Percentiles rank a stretch among this genome's conserved stretches.
These are phyloP conservation scores for Trichoderma harzianum DNA, from an alignment of 2,329 filamentous ascomycete genomes.

Conservation along the genomic window DNA sequence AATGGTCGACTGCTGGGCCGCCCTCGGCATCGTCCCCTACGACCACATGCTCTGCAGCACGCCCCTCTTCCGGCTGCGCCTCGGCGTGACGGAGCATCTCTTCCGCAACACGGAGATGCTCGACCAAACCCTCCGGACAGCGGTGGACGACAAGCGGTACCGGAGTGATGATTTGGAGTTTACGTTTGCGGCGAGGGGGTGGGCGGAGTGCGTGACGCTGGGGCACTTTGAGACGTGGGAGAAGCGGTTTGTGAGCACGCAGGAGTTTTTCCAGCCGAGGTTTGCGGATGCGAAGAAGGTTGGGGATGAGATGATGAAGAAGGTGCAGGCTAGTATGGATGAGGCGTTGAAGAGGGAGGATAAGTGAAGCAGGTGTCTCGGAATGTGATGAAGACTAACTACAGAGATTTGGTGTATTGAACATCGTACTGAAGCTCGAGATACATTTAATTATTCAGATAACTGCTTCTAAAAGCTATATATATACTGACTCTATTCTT, in stretches of 20 bases:
- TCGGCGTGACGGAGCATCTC: slow-evolving; percentile 94
- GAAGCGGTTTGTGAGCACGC: slow-evolving; percentile 86
- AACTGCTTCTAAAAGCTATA: not conserved
- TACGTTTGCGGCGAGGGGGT: slow-evolving; percentile 91
- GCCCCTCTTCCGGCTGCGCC: slow-evolving; percentile 91
- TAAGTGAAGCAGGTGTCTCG: not conserved
- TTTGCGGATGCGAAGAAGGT: slow-evolving; percentile 84
- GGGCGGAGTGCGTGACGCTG: slow-evolving; percentile 89
- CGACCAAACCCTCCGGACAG: slow-evolving; percentile 79
- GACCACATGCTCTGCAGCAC: slow-evolving; percentile 99
- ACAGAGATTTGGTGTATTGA: not conserved
- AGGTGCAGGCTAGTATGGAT: slow-evolving; percentile 77
- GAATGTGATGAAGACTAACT: too few relatives aligned
- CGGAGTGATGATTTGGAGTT: slow-evolving; percentile 96
- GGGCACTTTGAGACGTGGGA: slow-evolving; percentile 92
- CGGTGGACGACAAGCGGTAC: slow-evolving; percentile 86
- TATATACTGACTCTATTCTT: not conserved
- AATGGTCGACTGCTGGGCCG: slow-evolving; percentile 98
- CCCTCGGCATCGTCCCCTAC: slow-evolving; percentile 88
- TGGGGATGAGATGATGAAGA: slow-evolving; percentile 96
- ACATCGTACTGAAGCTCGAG: not conserved
- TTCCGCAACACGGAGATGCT: slow-evolving; percentile 81
- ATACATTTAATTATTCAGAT: not conserved
- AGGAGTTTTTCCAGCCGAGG: slow-evolving; percentile 84
- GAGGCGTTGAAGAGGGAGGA: slow-evolving; percentile 25